Evolutionary conservation across 768 basidiomycete species (phyloP).

Genomic region (Termitomyces heimii): DNA sequence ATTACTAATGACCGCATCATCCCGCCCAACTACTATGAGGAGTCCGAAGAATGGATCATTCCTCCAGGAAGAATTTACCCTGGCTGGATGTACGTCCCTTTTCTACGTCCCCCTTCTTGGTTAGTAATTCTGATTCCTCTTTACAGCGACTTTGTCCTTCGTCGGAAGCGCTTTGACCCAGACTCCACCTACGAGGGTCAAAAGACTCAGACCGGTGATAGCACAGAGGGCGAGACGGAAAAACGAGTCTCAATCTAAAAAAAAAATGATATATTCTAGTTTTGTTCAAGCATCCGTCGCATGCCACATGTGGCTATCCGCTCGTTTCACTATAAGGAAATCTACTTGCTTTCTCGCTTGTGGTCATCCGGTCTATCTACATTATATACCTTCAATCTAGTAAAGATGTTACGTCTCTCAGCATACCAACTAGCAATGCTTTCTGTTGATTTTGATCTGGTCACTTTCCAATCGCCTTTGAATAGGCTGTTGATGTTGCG

Average conservation of each 20-base stretch:
- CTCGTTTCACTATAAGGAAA: not conserved
- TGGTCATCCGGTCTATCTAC: not conserved
- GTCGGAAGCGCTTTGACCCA: not conserved
- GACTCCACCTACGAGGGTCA: not conserved
- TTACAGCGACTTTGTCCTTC: not conserved
- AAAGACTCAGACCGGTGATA: not conserved
- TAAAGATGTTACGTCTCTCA: not conserved
- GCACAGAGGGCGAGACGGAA: not conserved
- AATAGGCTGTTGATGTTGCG: too few species aligned
- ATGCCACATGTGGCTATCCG: not conserved
- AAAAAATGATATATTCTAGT: not conserved
- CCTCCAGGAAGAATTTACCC: constrained; percentile 70
- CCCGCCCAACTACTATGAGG: constrained; percentile 60
- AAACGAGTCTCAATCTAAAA: not conserved
- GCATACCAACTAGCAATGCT: not conserved
- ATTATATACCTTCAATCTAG: not conserved
- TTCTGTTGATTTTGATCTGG: too few species aligned
- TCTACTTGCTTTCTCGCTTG: not conserved
- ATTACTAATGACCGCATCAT: constrained; percentile 51
- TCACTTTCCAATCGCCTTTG: too few species aligned
- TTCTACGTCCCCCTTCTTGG: not conserved
- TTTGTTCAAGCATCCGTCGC: not conserved
- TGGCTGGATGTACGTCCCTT: constrained; percentile 53
- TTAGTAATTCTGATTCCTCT: not conserved
- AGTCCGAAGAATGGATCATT: constrained; percentile 62